Evolutionary conservation across 805 yeast genomes (phyloP).

Genomic region (Candida chauliodis): DNA sequence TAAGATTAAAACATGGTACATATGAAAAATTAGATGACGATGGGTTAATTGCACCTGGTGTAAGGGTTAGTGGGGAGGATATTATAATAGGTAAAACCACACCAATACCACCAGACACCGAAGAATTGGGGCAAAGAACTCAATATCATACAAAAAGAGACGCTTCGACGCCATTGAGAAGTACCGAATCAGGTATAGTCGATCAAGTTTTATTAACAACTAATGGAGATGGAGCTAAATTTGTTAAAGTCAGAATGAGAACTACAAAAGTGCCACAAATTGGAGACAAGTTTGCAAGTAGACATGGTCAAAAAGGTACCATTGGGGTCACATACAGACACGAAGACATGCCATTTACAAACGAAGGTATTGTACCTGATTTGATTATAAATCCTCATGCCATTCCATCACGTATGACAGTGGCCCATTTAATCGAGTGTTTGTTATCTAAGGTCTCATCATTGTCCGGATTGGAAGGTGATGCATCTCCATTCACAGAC

Average conservation of each 20-base stretch:
- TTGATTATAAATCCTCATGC: conserved; percentile 98
- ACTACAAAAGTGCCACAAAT: conserved; percentile 98
- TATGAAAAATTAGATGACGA: conserved; percentile 98
- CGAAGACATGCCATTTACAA: conserved; percentile 97
- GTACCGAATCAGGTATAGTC: conserved; percentile 97
- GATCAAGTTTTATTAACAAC: conserved; percentile 97
- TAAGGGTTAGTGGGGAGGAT: conserved; percentile 98
- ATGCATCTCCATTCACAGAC: conserved; percentile 98
- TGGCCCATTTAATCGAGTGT: conserved; percentile 98
- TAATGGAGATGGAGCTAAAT: conserved; percentile 96
- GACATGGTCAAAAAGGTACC: conserved; percentile 99
- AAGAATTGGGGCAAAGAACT: conserved; percentile 97
- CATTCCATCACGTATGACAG: conserved; percentile 99
- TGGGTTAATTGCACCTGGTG: conserved; percentile 97
- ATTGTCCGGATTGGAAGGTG: conserved; percentile 95
- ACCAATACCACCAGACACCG: conserved; percentile 98
- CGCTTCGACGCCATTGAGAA: conserved; percentile 95
- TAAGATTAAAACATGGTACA: conserved; percentile 95
- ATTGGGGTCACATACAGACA: conserved; percentile 98
- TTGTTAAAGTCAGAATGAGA: conserved; percentile 98
- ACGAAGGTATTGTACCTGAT: conserved; percentile 96
- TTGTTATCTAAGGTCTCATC: conserved; percentile 92
- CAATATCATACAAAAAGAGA: conserved; percentile 98
- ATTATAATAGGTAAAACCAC: conserved; percentile 98
- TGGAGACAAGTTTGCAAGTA: conserved; percentile 98